phyloP scores from a whole-genome alignment of 2,329 filamentous ascomycete genomes.

The Colletotrichum lini region DNA sequence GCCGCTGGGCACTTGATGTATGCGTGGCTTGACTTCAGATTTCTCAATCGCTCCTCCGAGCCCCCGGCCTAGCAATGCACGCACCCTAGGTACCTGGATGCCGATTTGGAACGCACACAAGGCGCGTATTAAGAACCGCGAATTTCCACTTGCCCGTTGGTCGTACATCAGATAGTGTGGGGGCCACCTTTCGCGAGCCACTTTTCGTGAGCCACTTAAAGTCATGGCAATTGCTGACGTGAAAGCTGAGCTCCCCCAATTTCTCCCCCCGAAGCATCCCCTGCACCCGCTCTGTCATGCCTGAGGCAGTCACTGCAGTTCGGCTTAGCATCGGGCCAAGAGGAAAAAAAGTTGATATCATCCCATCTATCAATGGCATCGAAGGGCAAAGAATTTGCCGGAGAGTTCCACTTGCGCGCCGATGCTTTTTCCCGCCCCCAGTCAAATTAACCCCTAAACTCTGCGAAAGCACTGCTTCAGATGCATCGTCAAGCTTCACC shows the following conservation, averaged over 20 bases:
- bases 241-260: conserved; percentile 5
- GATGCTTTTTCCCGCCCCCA: conserved; percentile 33
- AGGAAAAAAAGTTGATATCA: conserved; percentile 42
- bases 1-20: neutral
- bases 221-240: conserved; percentile 38
- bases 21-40: neutral
- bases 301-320: conserved; percentile 30
- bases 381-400: conserved; percentile 48
- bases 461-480: conserved; percentile 31
- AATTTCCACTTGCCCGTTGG: conserved; percentile 24
- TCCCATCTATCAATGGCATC: conserved; percentile 40
- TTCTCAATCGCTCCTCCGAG: conserved; percentile 18
- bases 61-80: neutral
- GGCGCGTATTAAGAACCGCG: conserved; percentile 28
- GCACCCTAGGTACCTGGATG: neutral
- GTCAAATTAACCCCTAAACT: conserved; percentile 36
- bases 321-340: conserved; percentile 42
- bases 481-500: conserved; percentile 45
- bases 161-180: conserved; percentile 7
- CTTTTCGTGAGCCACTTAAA: conserved; percentile 40
- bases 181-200: conserved; percentile 30
- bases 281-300: conserved; percentile 13
- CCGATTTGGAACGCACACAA: conserved; percentile 24
- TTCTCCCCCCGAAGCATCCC: neutral
- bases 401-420: conserved; percentile 39